These are phyloP conservation scores for Ophiostoma sp. DNA, from an alignment of 2,329 filamentous ascomycete genomes.

Conservation along the genomic window DNA sequence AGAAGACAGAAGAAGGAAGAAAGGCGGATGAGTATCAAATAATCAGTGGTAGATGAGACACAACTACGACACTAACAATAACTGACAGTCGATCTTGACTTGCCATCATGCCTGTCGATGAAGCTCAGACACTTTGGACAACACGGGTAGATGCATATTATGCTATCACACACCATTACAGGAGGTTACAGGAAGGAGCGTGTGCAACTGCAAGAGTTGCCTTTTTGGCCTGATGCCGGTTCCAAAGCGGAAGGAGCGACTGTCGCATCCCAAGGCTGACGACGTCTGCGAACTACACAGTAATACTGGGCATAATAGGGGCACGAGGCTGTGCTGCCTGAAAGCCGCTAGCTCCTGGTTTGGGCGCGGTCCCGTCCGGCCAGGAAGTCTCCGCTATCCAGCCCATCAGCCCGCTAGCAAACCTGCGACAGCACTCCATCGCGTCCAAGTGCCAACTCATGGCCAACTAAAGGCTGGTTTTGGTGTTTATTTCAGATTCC, in stretches of 20 bases:
- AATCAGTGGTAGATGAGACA: background rate
- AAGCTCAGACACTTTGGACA: background rate
- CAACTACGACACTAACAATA: background rate
- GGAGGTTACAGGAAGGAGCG: background rate
- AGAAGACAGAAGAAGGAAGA: background rate
- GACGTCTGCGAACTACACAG: background rate
- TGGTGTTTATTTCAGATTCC: background rate
- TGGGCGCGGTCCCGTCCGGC: slow-evolving; percentile 9
- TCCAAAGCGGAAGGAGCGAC: background rate
- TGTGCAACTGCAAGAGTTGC: slow-evolving; percentile 6
- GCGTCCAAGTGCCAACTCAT: background rate
- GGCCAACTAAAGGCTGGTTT: background rate
- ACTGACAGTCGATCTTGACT: background rate
- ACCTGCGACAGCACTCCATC: background rate
- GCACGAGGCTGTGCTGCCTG: slow-evolving; percentile 13
- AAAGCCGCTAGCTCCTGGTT: background rate
- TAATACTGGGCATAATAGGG: background rate
- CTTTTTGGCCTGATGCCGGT: background rate
- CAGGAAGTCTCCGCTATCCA: background rate
- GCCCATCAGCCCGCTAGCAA: background rate
- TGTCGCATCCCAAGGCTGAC: slow-evolving; percentile 9
- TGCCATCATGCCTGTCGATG: background rate
- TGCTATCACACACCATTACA: background rate
- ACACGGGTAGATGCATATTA: background rate
- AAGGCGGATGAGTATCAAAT: background rate